phyloP scores from a whole-genome alignment of 495 filamentous ascomycete genomes.

The Clohesyomyces aquaticus region DNA sequence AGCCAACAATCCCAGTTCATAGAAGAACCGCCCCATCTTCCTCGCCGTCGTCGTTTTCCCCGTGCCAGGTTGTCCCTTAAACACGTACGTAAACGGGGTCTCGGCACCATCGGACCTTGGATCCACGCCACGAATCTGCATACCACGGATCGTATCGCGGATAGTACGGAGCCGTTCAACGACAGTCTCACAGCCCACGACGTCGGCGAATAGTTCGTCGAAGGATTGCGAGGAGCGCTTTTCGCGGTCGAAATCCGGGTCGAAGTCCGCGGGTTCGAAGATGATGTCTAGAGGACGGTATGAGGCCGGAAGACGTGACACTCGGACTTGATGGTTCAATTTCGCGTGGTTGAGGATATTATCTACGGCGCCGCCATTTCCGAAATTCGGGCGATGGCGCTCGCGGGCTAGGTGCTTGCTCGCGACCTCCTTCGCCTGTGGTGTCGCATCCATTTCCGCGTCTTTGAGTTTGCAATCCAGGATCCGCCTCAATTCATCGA shows the following conservation, averaged over 20 bases:
- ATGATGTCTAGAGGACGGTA: constrained; percentile 23
- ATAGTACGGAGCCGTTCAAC: constrained; percentile 64
- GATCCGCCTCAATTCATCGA: constrained; percentile 61
- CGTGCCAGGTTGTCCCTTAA: constrained; percentile 69
- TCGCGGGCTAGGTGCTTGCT: constrained; percentile 56
- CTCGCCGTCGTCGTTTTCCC: constrained; percentile 75
- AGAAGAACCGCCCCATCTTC: constrained; percentile 74
- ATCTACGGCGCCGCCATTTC: constrained; percentile 68
- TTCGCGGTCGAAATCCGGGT: constrained; percentile 64
- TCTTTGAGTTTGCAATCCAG: constrained; percentile 60
- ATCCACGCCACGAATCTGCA: constrained; percentile 59
- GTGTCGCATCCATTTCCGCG: constrained; percentile 52
- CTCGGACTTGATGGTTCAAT: constrained; percentile 57
- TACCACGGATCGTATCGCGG: constrained; percentile 56
- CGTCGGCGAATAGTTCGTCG: constrained; percentile 63
- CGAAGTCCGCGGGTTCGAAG: constrained; percentile 69
- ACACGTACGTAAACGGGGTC: constrained; percentile 66
- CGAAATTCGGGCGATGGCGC: constrained; percentile 61
- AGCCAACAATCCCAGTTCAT: constrained; percentile 59
- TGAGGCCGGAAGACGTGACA: constrained; percentile 39
- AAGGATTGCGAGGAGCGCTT: constrained; percentile 57
- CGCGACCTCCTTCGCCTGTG: constrained; percentile 52
- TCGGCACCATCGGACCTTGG: constrained; percentile 59
- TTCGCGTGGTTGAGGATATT: constrained; percentile 66
- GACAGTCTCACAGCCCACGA: constrained; percentile 67